These are phyloP conservation scores for Penicillium sp. DNA, from an alignment of 2,329 filamentous ascomycete genomes.

Conservation along the genomic window DNA sequence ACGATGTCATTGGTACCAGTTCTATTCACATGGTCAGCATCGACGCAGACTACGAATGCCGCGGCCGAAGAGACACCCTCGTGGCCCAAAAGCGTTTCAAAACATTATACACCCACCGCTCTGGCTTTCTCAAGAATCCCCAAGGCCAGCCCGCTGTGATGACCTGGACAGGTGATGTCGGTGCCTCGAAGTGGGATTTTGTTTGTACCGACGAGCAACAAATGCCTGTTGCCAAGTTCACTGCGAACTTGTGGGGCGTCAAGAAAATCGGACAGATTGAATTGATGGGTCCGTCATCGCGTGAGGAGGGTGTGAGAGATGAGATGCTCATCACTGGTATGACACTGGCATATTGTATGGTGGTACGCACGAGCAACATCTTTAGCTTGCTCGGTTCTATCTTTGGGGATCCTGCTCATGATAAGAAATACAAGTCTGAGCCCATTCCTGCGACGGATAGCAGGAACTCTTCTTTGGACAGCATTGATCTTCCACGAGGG, in stretches of 20 bases:
- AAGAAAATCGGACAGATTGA: conserved; percentile 30
- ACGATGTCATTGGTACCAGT: conserved; percentile 21
- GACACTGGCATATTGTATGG: conserved; percentile 30
- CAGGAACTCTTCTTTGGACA: not conserved
- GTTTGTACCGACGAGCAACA: conserved; percentile 30
- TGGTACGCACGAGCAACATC: conserved; percentile 24
- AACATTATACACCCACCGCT: conserved; percentile 31
- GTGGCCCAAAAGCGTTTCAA: conserved; percentile 28
- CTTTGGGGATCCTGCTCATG: conserved; percentile 20
- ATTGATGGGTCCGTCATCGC: conserved; percentile 22
- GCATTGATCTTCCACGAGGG: not conserved
- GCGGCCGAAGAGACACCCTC: conserved; percentile 23
- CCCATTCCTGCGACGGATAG: not conserved
- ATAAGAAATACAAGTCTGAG: conserved; percentile 11
- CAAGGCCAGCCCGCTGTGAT: conserved; percentile 21
- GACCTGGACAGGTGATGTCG: conserved; percentile 29
- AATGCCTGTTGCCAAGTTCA: conserved; percentile 29
- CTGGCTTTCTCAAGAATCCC: conserved; percentile 20
- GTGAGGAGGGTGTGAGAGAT: conserved; percentile 21
- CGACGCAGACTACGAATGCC: conserved; percentile 28
- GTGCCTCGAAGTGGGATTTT: conserved; percentile 34
- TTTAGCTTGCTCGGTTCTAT: conserved; percentile 26
- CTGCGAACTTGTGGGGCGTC: conserved; percentile 24
- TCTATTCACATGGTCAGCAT: conserved; percentile 26
- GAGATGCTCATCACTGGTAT: conserved; percentile 32